Evolutionary conservation across 2,329 filamentous ascomycete species (phyloP).

Genomic region (Calonectria crousiana): DNA sequence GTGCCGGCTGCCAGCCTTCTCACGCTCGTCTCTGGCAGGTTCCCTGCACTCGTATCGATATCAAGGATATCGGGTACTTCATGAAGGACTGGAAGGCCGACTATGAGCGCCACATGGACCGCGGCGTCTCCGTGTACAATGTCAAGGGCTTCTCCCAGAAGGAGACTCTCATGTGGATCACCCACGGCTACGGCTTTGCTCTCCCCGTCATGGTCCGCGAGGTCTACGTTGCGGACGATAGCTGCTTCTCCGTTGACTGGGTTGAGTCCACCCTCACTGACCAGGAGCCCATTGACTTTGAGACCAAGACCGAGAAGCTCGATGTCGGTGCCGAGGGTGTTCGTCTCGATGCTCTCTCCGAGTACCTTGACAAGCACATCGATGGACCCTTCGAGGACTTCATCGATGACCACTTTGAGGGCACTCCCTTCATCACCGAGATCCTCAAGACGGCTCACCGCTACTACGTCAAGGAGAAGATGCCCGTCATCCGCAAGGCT

Average conservation of each 20-base stretch:
- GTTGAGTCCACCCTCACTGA: slow-evolving; percentile 79
- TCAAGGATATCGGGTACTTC: slow-evolving; percentile 98
- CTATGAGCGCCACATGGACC: slow-evolving; percentile 89
- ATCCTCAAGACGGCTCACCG: slow-evolving; percentile 96
- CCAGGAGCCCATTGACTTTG: slow-evolving; percentile 82
- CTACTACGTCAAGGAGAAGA: slow-evolving; percentile 89
- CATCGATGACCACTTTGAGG: slow-evolving; percentile 95
- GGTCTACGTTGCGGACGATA: slow-evolving; percentile 91
- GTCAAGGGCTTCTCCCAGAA: slow-evolving; percentile 85
- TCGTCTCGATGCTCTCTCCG: slow-evolving; percentile 81
- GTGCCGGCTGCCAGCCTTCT: slow-evolving; percentile 93
- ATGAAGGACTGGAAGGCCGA: slow-evolving; percentile 99
- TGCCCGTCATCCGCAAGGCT: slow-evolving; percentile 92
- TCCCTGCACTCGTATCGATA: slow-evolving; percentile 96
- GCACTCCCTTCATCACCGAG: slow-evolving; percentile 93
- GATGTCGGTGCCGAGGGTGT: slow-evolving; percentile 92
- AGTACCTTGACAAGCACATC: slow-evolving; percentile 96
- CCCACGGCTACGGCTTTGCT: slow-evolving; percentile 94
- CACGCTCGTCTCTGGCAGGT: slow-evolving; percentile 98
- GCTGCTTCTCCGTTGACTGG: slow-evolving; percentile 95
- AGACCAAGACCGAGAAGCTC: slow-evolving; percentile 87
- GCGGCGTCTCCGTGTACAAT: slow-evolving; percentile 91
- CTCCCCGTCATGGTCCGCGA: slow-evolving; percentile 94
- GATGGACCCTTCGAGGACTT: slow-evolving; percentile 93
- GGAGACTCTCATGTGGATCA: slow-evolving; percentile 86